These are phyloP conservation scores for Malassezia dermatis DNA, from an alignment of 1,284 basidiomycete species.

Conservation along the genomic window DNA sequence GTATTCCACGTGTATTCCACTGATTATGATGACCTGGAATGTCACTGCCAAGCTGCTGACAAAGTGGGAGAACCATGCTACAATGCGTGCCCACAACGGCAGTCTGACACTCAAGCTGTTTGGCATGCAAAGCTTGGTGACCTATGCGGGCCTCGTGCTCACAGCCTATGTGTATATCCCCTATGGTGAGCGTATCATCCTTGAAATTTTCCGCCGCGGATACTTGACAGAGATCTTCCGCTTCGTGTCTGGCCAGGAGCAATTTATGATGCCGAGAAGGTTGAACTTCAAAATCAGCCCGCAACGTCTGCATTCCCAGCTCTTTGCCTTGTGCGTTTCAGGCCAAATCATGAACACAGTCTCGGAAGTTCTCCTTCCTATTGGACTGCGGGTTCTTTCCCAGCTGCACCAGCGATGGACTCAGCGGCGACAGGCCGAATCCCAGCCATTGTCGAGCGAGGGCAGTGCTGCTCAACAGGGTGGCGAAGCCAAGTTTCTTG, in stretches of 20 bases:
- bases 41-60: slow-evolving; percentile 63
- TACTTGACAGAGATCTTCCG: slow-evolving; percentile 30
- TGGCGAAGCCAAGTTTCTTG: slow-evolving; percentile 64
- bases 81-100: slow-evolving; percentile 63
- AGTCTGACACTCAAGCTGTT: slow-evolving; percentile 87
- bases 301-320: slow-evolving; percentile 71
- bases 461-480: slow-evolving; percentile 12
- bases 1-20: slow-evolving; percentile 72
- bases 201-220: slow-evolving; percentile 32
- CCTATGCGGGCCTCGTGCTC: slow-evolving; percentile 55
- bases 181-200: slow-evolving; percentile 42
- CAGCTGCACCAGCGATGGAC: neutral
- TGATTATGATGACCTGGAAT: slow-evolving; percentile 69
- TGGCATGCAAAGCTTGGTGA: slow-evolving; percentile 72
- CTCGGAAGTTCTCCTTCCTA: slow-evolving; percentile 74
- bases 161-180: slow-evolving; percentile 47
- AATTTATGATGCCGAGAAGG: slow-evolving; percentile 15
- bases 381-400: slow-evolving; percentile 51
- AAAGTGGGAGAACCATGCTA: slow-evolving; percentile 62
- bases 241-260: slow-evolving; percentile 28
- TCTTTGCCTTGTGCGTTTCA: slow-evolving; percentile 89
- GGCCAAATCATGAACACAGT: slow-evolving; percentile 76
- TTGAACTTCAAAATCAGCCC: slow-evolving; percentile 50
- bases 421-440: slow-evolving; percentile 10
- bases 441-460: neutral